These are phyloP conservation scores for Camelina sativa DNA, from an alignment of 345 rosid species.

Conservation along the genomic window DNA sequence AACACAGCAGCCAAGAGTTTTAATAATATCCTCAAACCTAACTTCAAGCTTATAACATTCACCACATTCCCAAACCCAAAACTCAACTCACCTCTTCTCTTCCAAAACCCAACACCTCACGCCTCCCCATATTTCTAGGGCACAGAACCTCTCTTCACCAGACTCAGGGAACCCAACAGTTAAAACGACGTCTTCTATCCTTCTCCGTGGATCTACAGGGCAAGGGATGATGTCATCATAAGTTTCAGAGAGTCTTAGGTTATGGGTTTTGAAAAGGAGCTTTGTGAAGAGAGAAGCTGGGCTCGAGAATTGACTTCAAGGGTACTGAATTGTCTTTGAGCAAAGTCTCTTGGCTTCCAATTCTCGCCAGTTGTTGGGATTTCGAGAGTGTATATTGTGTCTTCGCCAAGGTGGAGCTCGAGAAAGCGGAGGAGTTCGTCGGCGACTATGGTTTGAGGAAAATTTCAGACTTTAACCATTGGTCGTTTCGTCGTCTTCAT, in stretches of 20 bases:
- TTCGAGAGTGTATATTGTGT: slow-evolving; percentile 77
- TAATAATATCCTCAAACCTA: slow-evolving; percentile 72
- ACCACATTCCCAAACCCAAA: slow-evolving; percentile 58
- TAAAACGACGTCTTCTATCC: slow-evolving; percentile 56
- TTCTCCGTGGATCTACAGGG: slow-evolving; percentile 50
- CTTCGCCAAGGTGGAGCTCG: slow-evolving; percentile 64
- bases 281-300: slow-evolving; percentile 47
- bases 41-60: slow-evolving; percentile 69
- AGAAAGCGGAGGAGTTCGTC: slow-evolving; percentile 66
- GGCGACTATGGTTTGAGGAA: slow-evolving; percentile 70
- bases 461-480: slow-evolving; percentile 59
- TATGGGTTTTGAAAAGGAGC: slow-evolving; percentile 59
- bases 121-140: slow-evolving; percentile 64
- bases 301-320: slow-evolving; percentile 57
- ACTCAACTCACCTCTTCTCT: slow-evolving; percentile 65
- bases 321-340: slow-evolving; percentile 78
- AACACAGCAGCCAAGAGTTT: slow-evolving; percentile 58
- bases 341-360: slow-evolving; percentile 87
- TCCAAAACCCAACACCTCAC: slow-evolving; percentile 89
- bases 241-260: slow-evolving; percentile 59
- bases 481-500: slow-evolving; percentile 49
- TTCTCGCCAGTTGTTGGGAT: slow-evolving; percentile 61
- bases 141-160: slow-evolving; percentile 47
- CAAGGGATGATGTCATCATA: slow-evolving; percentile 74
- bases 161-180: slow-evolving; percentile 60